Evolutionary conservation across 1,139 yeast species (phyloP), one percentile per base, ranked within the genome.

Genomic region (Blastobotrys ciferrii): DNA sequence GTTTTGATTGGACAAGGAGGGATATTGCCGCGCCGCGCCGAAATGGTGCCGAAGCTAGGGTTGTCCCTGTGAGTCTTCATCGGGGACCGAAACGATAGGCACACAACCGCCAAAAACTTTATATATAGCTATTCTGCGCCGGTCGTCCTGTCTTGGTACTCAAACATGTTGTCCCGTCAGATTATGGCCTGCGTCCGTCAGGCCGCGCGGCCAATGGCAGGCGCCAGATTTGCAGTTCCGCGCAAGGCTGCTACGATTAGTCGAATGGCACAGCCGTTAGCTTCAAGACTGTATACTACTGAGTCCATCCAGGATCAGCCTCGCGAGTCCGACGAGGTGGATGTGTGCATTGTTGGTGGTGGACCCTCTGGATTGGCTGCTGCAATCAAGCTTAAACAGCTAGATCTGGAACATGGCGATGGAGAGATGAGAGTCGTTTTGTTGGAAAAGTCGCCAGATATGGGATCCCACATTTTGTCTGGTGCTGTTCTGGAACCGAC

Each of bases 361-460:
- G 98, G 98, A 0, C 98, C 98, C 3, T 95, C 98, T 1, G 98
- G 98, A 9, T 73, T 92, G 48, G 92, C 96, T 1, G 84, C 98
- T 1, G 98, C 98, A 12, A 92, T 92, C 55, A 78, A 79, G 56
- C 72, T 89, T 58, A 92, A 92, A 65, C 96, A 88, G 62, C 70
- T 91, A 42, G 98, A 92, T 62, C 71, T 74, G 45, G 85, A 82
- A 57, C 67, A 76, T 13, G 92, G 87, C 2, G 64, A 69, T 14
- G 87, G 86, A 5, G 85, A 84, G 43, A 68, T 86, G 46, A 74
- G 98, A 51, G 95, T 92, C 42, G 84, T 92, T 13, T 91, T 92
- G 0, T 73, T 92, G 47, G 98, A 92, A 59, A 92, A 92, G 64
- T 95, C 96, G 1, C 82, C 91, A 6, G 97, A 91, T 62, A 81